These are phyloP conservation scores for Sisymbrium altissimum DNA, from an alignment of 345 rosid genomes.

Conservation along the genomic window DNA sequence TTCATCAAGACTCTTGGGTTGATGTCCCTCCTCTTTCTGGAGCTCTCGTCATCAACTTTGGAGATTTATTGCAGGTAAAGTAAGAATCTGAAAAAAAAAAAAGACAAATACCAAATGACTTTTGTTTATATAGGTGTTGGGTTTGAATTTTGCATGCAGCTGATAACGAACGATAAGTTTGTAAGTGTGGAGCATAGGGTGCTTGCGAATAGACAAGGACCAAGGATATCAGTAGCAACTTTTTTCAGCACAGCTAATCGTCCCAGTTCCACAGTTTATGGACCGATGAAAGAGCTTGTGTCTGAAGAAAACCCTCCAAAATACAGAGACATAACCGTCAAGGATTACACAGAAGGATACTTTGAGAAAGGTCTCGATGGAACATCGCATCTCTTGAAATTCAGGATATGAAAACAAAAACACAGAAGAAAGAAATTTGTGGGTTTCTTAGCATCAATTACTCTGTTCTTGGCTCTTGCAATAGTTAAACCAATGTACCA, in stretches of 20 bases:
- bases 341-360: neutral
- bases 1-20: conserved; percentile 37
- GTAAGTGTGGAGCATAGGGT: neutral
- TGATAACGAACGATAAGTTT: neutral
- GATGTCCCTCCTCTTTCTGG: conserved; percentile 35
- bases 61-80: conserved; percentile 39
- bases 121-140: neutral
- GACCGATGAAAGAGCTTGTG: neutral
- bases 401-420: neutral
- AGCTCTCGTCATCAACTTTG: conserved; percentile 38
- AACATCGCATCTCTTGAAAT: neutral
- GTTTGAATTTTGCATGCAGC: neutral
- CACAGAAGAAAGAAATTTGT: neutral
- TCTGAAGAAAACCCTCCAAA: neutral
- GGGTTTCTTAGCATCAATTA: neutral
- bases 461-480: neutral
- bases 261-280: neutral
- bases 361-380: neutral
- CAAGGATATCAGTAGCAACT: neutral
- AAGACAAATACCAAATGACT: neutral
- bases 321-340: neutral
- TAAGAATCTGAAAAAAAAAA: neutral
- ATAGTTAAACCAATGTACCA: neutral
- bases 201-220: neutral
- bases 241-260: neutral